phyloP scores from a whole-genome alignment of 768 basidiomycete species.

The Lepiota subincarnata region DNA sequence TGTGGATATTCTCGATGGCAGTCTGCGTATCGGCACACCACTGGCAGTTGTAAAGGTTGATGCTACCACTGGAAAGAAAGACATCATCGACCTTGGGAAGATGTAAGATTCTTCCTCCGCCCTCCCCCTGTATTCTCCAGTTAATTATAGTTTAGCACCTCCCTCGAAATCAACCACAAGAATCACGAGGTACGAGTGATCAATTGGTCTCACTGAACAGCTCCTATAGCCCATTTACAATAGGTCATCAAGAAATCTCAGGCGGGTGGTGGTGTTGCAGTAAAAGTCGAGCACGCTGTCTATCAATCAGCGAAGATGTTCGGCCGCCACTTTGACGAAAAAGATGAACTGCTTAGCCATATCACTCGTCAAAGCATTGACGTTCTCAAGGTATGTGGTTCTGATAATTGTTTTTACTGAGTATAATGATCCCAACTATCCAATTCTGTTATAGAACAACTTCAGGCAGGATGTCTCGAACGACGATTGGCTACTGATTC shows the following conservation, averaged over 20 bases:
- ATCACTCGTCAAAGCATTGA: constrained; percentile 94
- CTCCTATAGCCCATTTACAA: constrained; percentile 8
- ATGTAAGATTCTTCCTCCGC: constrained; percentile 54
- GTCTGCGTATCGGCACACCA: constrained; percentile 88
- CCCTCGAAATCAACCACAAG: constrained; percentile 97
- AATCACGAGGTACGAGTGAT: constrained; percentile 57
- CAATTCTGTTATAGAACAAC: constrained; percentile 46
- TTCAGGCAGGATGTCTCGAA: constrained; percentile 87
- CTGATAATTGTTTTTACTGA: background rate
- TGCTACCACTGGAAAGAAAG: constrained; percentile 81
- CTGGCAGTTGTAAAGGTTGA: constrained; percentile 94
- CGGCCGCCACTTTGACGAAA: constrained; percentile 93
- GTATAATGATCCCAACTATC: background rate
- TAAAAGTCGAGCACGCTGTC: constrained; percentile 97
- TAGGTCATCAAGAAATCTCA: constrained; percentile 91
- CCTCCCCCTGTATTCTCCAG: constrained; percentile 1
- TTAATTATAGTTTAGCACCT: constrained; percentile 55
- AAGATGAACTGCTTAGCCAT: constrained; percentile 89
- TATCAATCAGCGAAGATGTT: constrained; percentile 96
- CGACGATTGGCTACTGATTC: constrained; percentile 94
- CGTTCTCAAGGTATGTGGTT: constrained; percentile 74
- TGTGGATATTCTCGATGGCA: constrained; percentile 93
- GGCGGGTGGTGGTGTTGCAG: constrained; percentile 93
- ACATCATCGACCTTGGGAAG: constrained; percentile 89
- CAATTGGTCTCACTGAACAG: background rate